Evolutionary conservation across 805 yeast species (phyloP).

Genomic region (Metschnikowia bowlesiae): DNA sequence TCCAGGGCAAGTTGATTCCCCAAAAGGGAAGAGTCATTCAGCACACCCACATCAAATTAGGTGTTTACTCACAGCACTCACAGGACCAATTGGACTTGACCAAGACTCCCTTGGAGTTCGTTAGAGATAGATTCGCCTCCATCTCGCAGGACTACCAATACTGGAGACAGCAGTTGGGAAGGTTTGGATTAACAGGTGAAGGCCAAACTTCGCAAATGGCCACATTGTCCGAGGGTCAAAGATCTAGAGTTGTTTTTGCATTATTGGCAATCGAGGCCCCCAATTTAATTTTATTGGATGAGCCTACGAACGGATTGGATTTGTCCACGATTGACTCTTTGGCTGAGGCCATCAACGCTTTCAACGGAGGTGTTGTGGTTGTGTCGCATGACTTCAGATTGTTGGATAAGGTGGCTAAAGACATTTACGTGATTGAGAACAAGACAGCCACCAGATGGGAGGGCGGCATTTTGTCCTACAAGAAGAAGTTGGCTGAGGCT

Average conservation of each 20-base stretch:
- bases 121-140: conserved; percentile 84
- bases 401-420: conserved; percentile 95
- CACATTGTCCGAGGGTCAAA: conserved; percentile 97
- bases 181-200: conserved; percentile 98
- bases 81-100: conserved; percentile 96
- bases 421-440: conserved; percentile 93
- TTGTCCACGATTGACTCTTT: conserved; percentile 96
- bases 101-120: conserved; percentile 93
- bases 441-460: conserved; percentile 97
- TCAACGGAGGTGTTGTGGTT: conserved; percentile 97
- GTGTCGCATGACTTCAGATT: conserved; percentile 99
- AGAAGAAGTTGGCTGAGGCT: conserved; percentile 88
- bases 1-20: conserved; percentile 91
- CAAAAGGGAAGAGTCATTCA: conserved; percentile 94
- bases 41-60: conserved; percentile 96
- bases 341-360: conserved; percentile 91
- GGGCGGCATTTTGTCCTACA: conserved; percentile 83
- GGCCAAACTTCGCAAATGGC: conserved; percentile 99
- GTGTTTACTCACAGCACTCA: conserved; percentile 98
- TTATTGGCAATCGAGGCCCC: conserved; percentile 92
- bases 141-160: conserved; percentile 98
- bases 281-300: conserved; percentile 91
- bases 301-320: conserved; percentile 99
- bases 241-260: conserved; percentile 98
- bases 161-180: conserved; percentile 97